A percentile compares a stretch with the other conserved stretches of the same genome.
Conservation (phyloP, 768 basidiomycete genomes). For the Boletus eberwhitei region DNA sequence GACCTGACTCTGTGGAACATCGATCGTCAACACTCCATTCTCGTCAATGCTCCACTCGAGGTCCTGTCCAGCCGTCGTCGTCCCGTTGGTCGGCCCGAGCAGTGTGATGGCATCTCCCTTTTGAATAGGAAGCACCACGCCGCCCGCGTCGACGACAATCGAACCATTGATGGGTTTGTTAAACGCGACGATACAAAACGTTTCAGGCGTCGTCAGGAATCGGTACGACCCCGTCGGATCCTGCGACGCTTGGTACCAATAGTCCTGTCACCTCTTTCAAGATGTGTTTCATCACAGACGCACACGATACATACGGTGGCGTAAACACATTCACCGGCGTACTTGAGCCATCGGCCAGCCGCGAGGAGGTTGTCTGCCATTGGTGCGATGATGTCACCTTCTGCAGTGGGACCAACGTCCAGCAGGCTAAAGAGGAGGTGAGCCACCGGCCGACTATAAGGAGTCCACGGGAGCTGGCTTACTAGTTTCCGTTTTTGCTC, state of each 20-base stretch:
- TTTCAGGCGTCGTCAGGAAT: slow-evolving; percentile 46
- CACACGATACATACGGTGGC: slow-evolving; percentile 38
- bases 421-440: slow-evolving; percentile 36
- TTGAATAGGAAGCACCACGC: slow-evolving; percentile 41
- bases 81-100: no score
- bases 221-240: slow-evolving; percentile 34
- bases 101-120: slow-evolving; percentile 41
- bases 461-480: slow-evolving; percentile 12
- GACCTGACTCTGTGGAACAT: no score
- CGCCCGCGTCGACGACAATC: slow-evolving; percentile 33
- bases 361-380: slow-evolving; percentile 46
- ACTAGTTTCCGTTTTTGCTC: slow-evolving; percentile 65
- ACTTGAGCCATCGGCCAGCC: slow-evolving; percentile 48
- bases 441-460: background rate
- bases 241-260: slow-evolving; percentile 47
- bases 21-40: no score
- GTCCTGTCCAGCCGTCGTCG: no score
- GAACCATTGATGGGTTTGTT: slow-evolving; percentile 31
- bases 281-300: background rate
- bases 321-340: slow-evolving; percentile 50
- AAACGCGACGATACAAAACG: slow-evolving; percentile 50
- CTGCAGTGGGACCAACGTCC: slow-evolving; percentile 52
- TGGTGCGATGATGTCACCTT: slow-evolving; percentile 49
- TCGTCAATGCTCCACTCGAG: no score
- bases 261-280: slow-evolving; percentile 31